Conservation (phyloP, 2,329 filamentous ascomycete genomes). For the Arthroderma uncinatum region DNA sequence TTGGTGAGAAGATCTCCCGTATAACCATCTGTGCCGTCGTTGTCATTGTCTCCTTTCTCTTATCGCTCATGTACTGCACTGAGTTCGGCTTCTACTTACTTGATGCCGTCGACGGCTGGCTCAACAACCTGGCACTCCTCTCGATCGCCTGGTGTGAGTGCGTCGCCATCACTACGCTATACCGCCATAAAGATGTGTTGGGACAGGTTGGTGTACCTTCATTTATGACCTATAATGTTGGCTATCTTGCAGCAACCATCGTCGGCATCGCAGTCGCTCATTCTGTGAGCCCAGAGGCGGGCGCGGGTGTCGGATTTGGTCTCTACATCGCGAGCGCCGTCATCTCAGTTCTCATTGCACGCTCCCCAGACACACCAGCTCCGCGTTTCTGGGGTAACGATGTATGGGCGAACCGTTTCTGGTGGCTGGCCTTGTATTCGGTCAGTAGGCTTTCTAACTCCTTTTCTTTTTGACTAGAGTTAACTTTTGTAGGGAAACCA, state of each 20-base stretch:
- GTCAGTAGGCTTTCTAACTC: too few relatives aligned
- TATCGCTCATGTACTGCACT: conserved; percentile 46
- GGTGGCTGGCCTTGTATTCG: too few relatives aligned
- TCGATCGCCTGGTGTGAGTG: conserved; percentile 47
- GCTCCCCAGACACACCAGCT: conserved; percentile 31
- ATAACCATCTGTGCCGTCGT: conserved; percentile 38
- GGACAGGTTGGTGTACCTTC: conserved; percentile 38
- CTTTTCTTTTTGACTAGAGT: too few relatives aligned
- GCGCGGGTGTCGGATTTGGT: conserved; percentile 41
- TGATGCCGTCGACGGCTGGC: conserved; percentile 43
- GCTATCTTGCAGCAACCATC: conserved; percentile 41
- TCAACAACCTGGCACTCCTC: conserved; percentile 44
- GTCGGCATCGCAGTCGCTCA: conserved; percentile 39
- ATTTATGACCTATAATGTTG: conserved; percentile 39
- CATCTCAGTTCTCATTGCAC: conserved; percentile 30
- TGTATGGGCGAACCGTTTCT: too few relatives aligned
- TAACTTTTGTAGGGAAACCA: too few relatives aligned
- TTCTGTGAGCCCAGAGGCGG: conserved; percentile 23
- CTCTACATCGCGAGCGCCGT: conserved; percentile 34
- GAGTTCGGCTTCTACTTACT: conserved; percentile 46
- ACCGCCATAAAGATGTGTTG: conserved; percentile 43
- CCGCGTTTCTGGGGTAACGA: conserved; percentile 34
- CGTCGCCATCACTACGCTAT: conserved; percentile 41
- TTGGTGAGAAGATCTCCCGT: too few relatives aligned
- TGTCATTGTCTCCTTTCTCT: conserved; percentile 17